Evolutionary conservation across 1,139 yeast species (phyloP), one percentile per base, ranked within the genome.

Genomic region (Wickerhamomyces sp.): DNA sequence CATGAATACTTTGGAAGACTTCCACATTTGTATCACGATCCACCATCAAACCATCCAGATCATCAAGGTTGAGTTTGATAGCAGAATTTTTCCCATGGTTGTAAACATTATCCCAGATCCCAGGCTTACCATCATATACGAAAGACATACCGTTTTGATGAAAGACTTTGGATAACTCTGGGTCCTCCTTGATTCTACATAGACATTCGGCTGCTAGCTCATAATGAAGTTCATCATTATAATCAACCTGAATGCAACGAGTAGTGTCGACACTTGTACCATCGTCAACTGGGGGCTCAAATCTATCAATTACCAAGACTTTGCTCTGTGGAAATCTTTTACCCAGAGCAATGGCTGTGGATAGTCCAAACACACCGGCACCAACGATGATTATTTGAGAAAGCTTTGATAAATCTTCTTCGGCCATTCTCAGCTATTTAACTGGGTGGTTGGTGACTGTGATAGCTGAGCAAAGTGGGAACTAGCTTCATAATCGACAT

Each of bases 351-450:
- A 63, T 56, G 10, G 77, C 77, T 5, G 72, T 59, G 7, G 75
- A 68, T 10, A 73, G 60, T 1, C 79, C 78, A 62, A 72, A 73
- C 10, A 69, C 73, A n/a, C 78, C 78, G 3, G 75, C 67, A 2
- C 79, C 79, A 30, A 74, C 60, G 13, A 73, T 64, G 35, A 68
- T 59, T 11, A 70, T 61, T 14, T 35, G 23, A 11, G 31, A 29
- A 9, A 13, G n/a, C 15, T 29, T 29, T 9, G 31, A 29, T 29
- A 29, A 6, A 10, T 29, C 31, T 18, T 18, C 23, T 18, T 18
- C 23, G 23, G 23, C 5, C 23, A 18, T 18, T 18, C 23, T 18
- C 23, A 18, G 23, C 23, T 18, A 18, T 18, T 18, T 18, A 18
- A 3, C 4, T 18, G 23, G 23, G 23, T 18, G 23, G 23, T 5